These are phyloP conservation scores for Fusarium foetens DNA, from an alignment of 2,329 filamentous ascomycete genomes.

Conservation along the genomic window DNA sequence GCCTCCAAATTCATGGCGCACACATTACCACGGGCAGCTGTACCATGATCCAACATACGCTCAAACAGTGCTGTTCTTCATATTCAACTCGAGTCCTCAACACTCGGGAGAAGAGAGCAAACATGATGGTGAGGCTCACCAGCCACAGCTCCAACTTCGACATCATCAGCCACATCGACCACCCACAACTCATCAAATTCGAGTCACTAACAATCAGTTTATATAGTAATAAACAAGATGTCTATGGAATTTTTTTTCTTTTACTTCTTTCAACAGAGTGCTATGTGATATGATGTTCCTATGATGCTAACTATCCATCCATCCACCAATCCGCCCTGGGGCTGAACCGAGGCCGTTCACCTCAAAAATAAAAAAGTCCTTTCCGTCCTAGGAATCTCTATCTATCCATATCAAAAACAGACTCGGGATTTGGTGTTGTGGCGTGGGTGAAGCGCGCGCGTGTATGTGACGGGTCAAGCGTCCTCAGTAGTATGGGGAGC, in stretches of 20 bases:
- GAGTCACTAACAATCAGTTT: neutral
- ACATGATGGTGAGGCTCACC: neutral
- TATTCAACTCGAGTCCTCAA: neutral
- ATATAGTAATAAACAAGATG: neutral
- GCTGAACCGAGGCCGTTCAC: slow-evolving; percentile 29
- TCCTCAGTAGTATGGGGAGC: slow-evolving; percentile 27
- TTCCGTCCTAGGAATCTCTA: slow-evolving; percentile 37
- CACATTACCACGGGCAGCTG: neutral
- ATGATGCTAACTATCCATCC: slow-evolving; percentile 43
- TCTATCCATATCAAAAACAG: slow-evolving; percentile 35
- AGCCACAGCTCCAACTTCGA: slow-evolving; percentile 17
- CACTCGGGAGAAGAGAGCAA: neutral
- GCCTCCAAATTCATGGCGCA: neutral
- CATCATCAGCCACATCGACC: slow-evolving; percentile 20
- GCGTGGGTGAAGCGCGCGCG: slow-evolving; percentile 29
- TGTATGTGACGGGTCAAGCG: slow-evolving; percentile 21
- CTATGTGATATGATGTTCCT: slow-evolving; percentile 43
- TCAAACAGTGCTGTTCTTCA: neutral
- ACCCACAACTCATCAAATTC: slow-evolving; percentile 2
- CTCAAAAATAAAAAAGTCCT: slow-evolving; percentile 22
- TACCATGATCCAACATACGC: no score
- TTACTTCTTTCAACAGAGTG: slow-evolving; percentile 40
- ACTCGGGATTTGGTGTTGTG: slow-evolving; percentile 33
- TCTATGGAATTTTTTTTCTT: slow-evolving; percentile 44
- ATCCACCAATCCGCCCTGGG: slow-evolving; percentile 33